Conservation (phyloP, 192 early-diverging fungal genomes). For the Podila verticillata region DNA sequence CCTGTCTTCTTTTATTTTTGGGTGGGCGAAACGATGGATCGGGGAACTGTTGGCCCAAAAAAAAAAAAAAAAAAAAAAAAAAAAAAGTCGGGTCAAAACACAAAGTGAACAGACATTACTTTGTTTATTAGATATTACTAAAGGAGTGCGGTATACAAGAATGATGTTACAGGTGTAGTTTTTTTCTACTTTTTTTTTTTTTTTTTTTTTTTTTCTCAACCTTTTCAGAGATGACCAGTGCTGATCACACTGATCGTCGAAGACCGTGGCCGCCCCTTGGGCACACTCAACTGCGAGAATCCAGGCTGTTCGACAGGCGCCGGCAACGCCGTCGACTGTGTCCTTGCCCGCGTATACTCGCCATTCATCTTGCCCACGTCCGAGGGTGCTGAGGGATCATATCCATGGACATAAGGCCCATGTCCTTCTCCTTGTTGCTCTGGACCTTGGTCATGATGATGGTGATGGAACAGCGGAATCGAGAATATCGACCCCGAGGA, state of each 20-base stretch:
- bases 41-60: no score
- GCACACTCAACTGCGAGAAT: not conserved
- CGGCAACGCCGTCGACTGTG: not conserved
- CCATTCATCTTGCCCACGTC: not conserved
- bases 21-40: no score
- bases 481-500: not conserved
- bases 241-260: not conserved
- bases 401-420: not conserved
- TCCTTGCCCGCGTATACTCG: not conserved
- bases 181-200: not conserved
- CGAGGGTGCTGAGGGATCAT: not conserved
- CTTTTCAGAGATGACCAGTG: not conserved
- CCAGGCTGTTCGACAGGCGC: not conserved
- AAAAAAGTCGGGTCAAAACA: no score
- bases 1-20: no score
- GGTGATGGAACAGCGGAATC: slow-evolving; percentile 14
- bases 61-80: no score
- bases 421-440: not conserved
- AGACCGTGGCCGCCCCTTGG: not conserved
- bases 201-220: not conserved
- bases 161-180: no score
- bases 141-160: no score
- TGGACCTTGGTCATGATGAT: not conserved
- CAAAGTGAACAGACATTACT: no score
- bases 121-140: no score